Evolutionary conservation across 139 green algal species (phyloP).

Genomic region (Microglena sp.): DNA sequence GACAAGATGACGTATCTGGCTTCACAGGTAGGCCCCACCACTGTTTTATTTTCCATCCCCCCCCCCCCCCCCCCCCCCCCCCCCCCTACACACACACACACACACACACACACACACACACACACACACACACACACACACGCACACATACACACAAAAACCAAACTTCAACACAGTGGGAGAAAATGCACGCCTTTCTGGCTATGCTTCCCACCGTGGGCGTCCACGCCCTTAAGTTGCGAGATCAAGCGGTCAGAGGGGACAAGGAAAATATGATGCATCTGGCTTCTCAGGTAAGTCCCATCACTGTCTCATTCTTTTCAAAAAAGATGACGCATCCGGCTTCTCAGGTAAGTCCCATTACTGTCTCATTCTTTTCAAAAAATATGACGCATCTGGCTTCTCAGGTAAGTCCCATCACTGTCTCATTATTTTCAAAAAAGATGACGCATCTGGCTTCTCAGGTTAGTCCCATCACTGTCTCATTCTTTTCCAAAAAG

Average conservation of each 20-base stretch:
- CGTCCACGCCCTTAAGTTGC: constrained; percentile 39
- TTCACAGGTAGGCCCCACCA: constrained; percentile 15
- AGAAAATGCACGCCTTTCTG: constrained; percentile 78
- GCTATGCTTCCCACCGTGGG: constrained; percentile 50
- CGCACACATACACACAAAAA: too few species aligned
- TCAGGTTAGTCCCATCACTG: constrained; percentile 6
- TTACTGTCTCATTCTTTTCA: constrained; percentile 39
- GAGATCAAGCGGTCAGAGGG: constrained; percentile 18
- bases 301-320: too few species aligned
- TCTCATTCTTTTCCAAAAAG: constrained; percentile 52
- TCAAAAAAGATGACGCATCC: constrained; percentile 41
- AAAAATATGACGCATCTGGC: constrained; percentile 47
- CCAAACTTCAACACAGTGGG: constrained; percentile 57
- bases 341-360: constrained; percentile 39
- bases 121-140: too few species aligned
- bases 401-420: background rate
- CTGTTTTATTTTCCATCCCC: too few species aligned
- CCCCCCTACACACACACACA: too few species aligned
- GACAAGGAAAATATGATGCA: constrained; percentile 51
- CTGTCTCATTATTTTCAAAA: too few species aligned
- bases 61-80: too few species aligned
- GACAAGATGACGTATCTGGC: constrained; percentile 40
- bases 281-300: constrained; percentile 17
- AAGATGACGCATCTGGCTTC: background rate
- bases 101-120: too few species aligned